Evolutionary conservation across 768 basidiomycete species (phyloP).

Genomic region (Glaciozyma antarctica): DNA sequence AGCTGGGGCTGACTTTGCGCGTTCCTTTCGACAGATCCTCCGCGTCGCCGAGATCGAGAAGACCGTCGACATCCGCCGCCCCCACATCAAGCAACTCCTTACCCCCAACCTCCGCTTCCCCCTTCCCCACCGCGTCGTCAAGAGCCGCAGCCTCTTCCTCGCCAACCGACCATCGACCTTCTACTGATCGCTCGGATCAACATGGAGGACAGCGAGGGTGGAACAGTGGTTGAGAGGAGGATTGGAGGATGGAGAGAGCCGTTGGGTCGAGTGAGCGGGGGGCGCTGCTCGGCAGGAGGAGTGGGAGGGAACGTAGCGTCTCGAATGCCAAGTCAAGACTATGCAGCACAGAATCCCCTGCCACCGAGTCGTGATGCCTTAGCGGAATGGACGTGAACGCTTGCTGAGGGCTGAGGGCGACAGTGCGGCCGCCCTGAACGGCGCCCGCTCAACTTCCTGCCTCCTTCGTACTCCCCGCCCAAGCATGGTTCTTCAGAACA

Average conservation of each 20-base stretch:
- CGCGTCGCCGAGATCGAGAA: slow-evolving; percentile 95
- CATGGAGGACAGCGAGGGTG: background rate
- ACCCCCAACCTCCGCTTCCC: slow-evolving; percentile 90
- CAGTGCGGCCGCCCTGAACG: no score
- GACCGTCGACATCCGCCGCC: slow-evolving; percentile 79
- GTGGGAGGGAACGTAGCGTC: no score
- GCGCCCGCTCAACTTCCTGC: no score
- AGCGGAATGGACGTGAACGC: no score
- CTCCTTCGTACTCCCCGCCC: background rate
- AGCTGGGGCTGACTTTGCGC: background rate
- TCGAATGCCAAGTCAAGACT: no score
- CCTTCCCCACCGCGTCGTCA: slow-evolving; percentile 70
- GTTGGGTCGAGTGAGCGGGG: background rate
- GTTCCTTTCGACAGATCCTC: slow-evolving; percentile 58
- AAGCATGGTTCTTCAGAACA: slow-evolving; percentile 5
- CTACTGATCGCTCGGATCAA: slow-evolving; percentile 27
- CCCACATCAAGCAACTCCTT: slow-evolving; percentile 96
- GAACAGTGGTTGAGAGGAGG: background rate
- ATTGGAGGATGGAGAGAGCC: background rate
- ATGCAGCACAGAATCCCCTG: no score
- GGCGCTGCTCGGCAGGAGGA: background rate
- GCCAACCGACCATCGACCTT: slow-evolving; percentile 44
- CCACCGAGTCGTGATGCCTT: no score
- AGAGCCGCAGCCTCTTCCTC: slow-evolving; percentile 68
- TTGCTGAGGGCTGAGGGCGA: no score